Evolutionary conservation across 805 yeast genomes (phyloP), one percentile per base, ranked within the genome.

Genomic region (Saccharomycopsis microspora): DNA sequence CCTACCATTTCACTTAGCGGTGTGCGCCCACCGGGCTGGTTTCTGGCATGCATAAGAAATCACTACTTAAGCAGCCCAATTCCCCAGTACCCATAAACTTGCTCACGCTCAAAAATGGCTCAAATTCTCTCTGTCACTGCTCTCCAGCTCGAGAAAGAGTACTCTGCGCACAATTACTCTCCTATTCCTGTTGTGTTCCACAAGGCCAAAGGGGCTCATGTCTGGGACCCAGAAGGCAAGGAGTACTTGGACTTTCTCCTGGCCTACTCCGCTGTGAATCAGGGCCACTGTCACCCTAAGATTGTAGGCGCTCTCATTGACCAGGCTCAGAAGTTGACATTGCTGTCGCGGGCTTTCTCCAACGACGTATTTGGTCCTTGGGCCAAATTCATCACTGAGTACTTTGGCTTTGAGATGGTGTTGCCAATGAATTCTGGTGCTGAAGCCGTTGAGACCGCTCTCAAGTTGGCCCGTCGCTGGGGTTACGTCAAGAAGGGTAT

Each of bases 391-490:
- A 72, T 87, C 52, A 87, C 96, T 46, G 93, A 88, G 62, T 89
- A 69, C 62, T 90, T 90, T 70, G 75, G 80, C 61, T 90, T 86
- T 67, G 97, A 90, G 60, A 81, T 79, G 83, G 90, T 90, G 7
- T 71, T 90, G 62, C 97, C 97, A 56, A 90, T 89, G 97, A 90
- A 90, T 71, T 90, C 97, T 9, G 97, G 97, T 63, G 97, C 97
- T 38, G 97, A 90, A 69, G 97, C 97, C 6, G 97, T 90, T 39
- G 97, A 90, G 70, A 86, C 96, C 39, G 96, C 85, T 32, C 71
- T 90, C 62, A 90, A 90, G 66, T 71, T 90, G 51, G 97, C 97
- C 45, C 82, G 97, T 75, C 82, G 90, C 71, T 90, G 97, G 97
- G 97, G 97, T 48, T 90, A 89, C 71, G 74, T 74, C 58, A 79